These are phyloP conservation scores for Quercus engelmannii DNA, from an alignment of 306 rosid genomes.

Conservation along the genomic window DNA sequence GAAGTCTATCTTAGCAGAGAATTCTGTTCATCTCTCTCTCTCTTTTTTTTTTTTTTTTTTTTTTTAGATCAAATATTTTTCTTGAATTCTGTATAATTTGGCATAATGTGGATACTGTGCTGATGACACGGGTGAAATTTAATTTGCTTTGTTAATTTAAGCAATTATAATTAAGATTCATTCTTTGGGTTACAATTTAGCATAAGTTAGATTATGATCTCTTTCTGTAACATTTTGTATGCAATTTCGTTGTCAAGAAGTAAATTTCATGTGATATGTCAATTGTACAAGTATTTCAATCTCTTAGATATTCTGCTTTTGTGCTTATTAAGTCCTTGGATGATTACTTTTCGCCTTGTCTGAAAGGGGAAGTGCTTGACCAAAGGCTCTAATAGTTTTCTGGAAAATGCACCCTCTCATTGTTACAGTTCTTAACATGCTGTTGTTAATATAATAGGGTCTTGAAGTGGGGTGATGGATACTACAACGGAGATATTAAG, in stretches of 20 bases:
- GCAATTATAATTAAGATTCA: not conserved
- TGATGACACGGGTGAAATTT: too few relatives aligned
- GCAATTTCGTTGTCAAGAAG: not conserved
- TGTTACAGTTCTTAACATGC: not conserved
- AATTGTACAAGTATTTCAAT: not conserved
- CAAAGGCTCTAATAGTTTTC: not conserved
- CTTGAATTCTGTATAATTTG: not conserved
- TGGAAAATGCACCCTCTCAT: not conserved
- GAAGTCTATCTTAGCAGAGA: not conserved
- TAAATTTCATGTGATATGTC: not conserved
- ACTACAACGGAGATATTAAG: slow-evolving; percentile 90
- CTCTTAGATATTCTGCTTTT: not conserved
- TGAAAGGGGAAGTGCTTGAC: not conserved
- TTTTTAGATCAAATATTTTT: not conserved
- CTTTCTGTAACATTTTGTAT: not conserved
- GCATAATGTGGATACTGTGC: not conserved
- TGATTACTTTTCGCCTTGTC: not conserved
- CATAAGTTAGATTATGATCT: not conserved
- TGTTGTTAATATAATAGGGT: slow-evolving; percentile 37
- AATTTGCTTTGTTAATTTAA: not conserved
- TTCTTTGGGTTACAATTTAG: not conserved
- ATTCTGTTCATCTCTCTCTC: not conserved
- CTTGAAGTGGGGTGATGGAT: slow-evolving; percentile 80
- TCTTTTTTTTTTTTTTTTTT: not conserved
- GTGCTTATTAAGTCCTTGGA: not conserved